Conservation (phyloP, 192 early-diverging fungal genomes). For the Haplosporangium gracile region DNA sequence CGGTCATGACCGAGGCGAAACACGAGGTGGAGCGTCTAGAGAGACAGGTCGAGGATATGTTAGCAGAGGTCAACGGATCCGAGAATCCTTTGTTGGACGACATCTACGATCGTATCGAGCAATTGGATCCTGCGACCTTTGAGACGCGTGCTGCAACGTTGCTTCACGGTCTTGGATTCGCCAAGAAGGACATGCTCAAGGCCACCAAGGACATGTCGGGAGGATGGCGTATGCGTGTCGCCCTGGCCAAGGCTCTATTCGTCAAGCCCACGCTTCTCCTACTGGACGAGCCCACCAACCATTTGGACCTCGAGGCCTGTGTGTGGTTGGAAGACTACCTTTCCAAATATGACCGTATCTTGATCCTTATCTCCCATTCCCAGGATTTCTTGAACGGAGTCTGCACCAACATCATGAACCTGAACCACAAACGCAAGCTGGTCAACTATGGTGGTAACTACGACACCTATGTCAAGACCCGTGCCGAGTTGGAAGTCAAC, state of each 20-base stretch:
- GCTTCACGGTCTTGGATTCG: conserved; percentile 96
- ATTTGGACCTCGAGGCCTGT: conserved; percentile 93
- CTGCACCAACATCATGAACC: conserved; percentile 95
- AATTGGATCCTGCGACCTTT: conserved; percentile 94
- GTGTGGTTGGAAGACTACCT: conserved; percentile 99
- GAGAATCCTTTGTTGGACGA: conserved; percentile 93
- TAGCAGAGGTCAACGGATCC: conserved; percentile 84
- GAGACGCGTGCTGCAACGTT: conserved; percentile 92
- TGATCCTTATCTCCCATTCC: conserved; percentile 93
- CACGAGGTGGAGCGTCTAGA: conserved; percentile 94
- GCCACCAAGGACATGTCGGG: conserved; percentile 98
- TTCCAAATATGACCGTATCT: conserved; percentile 81
- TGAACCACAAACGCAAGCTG: conserved; percentile 91
- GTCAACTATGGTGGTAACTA: conserved; percentile 98
- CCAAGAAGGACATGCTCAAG: conserved; percentile 88
- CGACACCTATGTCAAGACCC: conserved; percentile 96
- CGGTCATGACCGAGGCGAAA: conserved; percentile 88
- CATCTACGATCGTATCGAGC: conserved; percentile 97
- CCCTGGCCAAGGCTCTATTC: conserved; percentile 96
- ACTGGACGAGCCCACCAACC: conserved; percentile 94
- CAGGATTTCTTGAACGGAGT: conserved; percentile 96
- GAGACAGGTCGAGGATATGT: conserved; percentile 91
- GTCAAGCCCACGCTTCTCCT: conserved; percentile 91
- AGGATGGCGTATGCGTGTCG: conserved; percentile 99
- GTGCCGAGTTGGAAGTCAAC: conserved; percentile 95